Percentiles rank a stretch among this genome's conserved stretches.
These are phyloP conservation scores for Lentinula aciculospora DNA, from an alignment of 768 basidiomycete species.

Conservation along the genomic window DNA sequence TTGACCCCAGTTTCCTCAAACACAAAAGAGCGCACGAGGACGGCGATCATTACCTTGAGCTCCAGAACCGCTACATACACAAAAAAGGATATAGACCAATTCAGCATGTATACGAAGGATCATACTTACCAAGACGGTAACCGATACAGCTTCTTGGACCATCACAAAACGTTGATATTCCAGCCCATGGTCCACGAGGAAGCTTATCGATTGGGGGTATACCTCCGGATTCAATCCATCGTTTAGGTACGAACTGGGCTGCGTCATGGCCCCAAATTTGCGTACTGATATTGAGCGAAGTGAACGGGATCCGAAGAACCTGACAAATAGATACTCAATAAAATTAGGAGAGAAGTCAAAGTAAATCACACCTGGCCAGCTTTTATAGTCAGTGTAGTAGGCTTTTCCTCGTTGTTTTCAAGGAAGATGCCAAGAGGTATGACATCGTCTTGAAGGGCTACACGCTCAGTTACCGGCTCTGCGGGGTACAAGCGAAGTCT, in stretches of 20 bases:
- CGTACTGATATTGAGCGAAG: slow-evolving; percentile 25
- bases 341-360: neutral
- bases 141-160: slow-evolving; percentile 37
- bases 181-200: slow-evolving; percentile 29
- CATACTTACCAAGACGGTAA: slow-evolving; percentile 25
- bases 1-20: slow-evolving; percentile 28
- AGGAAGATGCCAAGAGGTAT: slow-evolving; percentile 33
- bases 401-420: slow-evolving; percentile 17
- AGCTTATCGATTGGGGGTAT: slow-evolving; percentile 22
- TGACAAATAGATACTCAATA: slow-evolving; percentile 6
- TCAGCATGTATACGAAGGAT: too few relatives aligned
- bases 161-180: slow-evolving; percentile 32
- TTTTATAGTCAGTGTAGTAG: slow-evolving; percentile 22
- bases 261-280: slow-evolving; percentile 31
- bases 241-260: slow-evolving; percentile 28
- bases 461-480: slow-evolving; percentile 32
- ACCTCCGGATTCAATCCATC: slow-evolving; percentile 28
- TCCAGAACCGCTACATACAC: slow-evolving; percentile 24
- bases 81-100: too few relatives aligned
- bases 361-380: slow-evolving; percentile 28
- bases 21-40: slow-evolving; percentile 28
- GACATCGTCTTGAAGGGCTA: slow-evolving; percentile 34
- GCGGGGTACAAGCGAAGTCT: slow-evolving; percentile 37
- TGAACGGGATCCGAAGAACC: slow-evolving; percentile 29
- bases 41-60: slow-evolving; percentile 33